Evolutionary conservation across 345 rosid genomes (phyloP).

Genomic region (Pugionium dolabratum): DNA sequence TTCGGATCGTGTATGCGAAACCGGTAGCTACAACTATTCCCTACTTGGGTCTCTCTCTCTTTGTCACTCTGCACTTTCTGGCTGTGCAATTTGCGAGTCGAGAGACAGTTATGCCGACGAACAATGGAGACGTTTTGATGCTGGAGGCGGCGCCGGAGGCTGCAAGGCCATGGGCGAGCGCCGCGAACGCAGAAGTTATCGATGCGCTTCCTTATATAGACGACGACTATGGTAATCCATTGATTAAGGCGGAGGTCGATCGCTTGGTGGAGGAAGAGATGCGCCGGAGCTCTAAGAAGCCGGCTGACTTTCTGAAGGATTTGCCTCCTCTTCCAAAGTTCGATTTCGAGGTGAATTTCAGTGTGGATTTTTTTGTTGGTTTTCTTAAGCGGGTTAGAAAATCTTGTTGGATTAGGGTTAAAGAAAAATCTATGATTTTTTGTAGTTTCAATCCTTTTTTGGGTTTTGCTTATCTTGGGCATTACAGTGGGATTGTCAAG

Average conservation of each 20-base stretch:
- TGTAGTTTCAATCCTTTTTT: background rate
- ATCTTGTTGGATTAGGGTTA: slow-evolving; percentile 19
- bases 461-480: background rate
- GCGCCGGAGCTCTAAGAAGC: slow-evolving; percentile 89
- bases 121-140: slow-evolving; percentile 67
- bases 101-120: slow-evolving; percentile 38
- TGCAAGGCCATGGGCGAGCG: slow-evolving; percentile 63
- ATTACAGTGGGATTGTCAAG: too few species aligned
- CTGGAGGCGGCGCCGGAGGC: slow-evolving; percentile 70
- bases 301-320: slow-evolving; percentile 81
- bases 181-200: slow-evolving; percentile 65
- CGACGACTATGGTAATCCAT: slow-evolving; percentile 78
- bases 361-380: slow-evolving; percentile 15
- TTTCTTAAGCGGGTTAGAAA: background rate
- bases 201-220: slow-evolving; percentile 98
- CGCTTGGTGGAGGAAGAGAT: slow-evolving; percentile 93
- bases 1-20: slow-evolving; percentile 18
- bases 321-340: slow-evolving; percentile 73
- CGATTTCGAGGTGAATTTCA: slow-evolving; percentile 60
- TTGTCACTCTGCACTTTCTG: slow-evolving; percentile 1
- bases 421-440: background rate
- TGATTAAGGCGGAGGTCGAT: slow-evolving; percentile 80
- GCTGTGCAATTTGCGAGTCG: slow-evolving; percentile 8
- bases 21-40: background rate
- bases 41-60: background rate